Percentiles rank a stretch among this genome's conserved stretches.
Conservation (phyloP, 768 basidiomycete genomes). For the Serendipita sp. region DNA sequence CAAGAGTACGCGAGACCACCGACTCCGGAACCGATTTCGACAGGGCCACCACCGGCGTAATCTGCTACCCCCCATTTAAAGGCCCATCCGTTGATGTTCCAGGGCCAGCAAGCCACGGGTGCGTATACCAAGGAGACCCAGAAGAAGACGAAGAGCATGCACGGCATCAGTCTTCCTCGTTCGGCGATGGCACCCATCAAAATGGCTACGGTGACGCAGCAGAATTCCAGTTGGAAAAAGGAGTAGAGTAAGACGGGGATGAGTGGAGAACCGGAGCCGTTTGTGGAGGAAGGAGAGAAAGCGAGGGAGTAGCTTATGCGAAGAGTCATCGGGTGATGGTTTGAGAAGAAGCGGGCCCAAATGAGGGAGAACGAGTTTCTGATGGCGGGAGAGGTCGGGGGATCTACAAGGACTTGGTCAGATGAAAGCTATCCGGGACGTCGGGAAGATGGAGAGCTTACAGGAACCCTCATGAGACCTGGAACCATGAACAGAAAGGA, state of each 20-base stretch:
- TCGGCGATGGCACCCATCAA: constrained; percentile 50
- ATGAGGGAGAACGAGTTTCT: constrained; percentile 60
- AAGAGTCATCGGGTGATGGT: constrained; percentile 73
- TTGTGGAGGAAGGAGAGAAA: constrained; percentile 61
- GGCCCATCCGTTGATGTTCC: constrained; percentile 72
- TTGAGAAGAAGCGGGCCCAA: constrained; percentile 58
- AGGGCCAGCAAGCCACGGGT: constrained; percentile 74
- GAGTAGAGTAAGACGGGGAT: constrained; percentile 72
- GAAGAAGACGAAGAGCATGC: constrained; percentile 63
- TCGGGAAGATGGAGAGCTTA: constrained; percentile 12
- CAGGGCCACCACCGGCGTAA: constrained; percentile 83
- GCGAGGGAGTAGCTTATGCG: constrained; percentile 58
- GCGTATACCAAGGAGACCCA: constrained; percentile 86
- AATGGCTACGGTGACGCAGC: constrained; percentile 63
- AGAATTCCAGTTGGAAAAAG: constrained; percentile 81
- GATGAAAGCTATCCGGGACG: background rate
- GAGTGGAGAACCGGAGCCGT: constrained; percentile 61
- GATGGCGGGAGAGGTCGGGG: constrained; percentile 37
- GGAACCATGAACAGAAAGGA: constrained; percentile 52
- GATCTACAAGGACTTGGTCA: background rate
- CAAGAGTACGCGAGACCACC: constrained; percentile 75
- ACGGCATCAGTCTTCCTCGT: constrained; percentile 61
- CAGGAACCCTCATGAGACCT: constrained; percentile 30
- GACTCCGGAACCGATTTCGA: constrained; percentile 75
- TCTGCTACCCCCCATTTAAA: constrained; percentile 74